A percentile compares a stretch with the other conserved stretches of the same genome.
Evolutionary conservation across 164 flowering plant genomes (phyloP).

Genomic region (Aristolochia contorta): DNA sequence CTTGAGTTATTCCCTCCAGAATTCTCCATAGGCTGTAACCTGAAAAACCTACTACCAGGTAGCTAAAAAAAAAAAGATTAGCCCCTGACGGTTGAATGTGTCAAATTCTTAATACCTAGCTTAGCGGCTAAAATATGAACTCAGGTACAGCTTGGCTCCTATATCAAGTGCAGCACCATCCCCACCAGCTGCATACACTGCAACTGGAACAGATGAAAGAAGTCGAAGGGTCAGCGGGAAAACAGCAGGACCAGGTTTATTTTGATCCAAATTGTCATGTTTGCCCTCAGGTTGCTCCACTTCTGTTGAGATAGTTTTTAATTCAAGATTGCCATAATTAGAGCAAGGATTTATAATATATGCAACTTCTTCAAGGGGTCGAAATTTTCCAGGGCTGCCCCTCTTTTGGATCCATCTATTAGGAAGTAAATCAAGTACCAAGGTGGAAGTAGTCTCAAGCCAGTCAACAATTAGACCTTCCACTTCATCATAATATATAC

Average conservation of each 20-base stretch:
- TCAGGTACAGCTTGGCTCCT: slow-evolving; percentile 59
- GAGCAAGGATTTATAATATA: slow-evolving; percentile 40
- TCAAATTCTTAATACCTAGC: neutral
- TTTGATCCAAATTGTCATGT: slow-evolving; percentile 4
- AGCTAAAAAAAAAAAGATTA: neutral
- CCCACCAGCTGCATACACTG: slow-evolving; percentile 79
- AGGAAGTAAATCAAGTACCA: slow-evolving; percentile 42
- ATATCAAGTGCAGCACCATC: slow-evolving; percentile 76
- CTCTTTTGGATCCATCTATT: slow-evolving; percentile 28
- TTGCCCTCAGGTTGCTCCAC: slow-evolving; percentile 3
- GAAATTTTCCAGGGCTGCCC: slow-evolving; percentile 33
- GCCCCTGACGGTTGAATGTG: neutral
- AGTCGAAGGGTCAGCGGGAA: slow-evolving; percentile 63
- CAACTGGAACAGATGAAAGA: slow-evolving; percentile 67
- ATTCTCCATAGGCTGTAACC: neutral
- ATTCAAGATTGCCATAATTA: slow-evolving; percentile 6
- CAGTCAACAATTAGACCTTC: slow-evolving; percentile 70
- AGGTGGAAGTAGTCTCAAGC: slow-evolving; percentile 76
- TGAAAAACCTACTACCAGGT: neutral
- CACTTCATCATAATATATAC: slow-evolving; percentile 86
- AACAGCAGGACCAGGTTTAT: slow-evolving; percentile 38
- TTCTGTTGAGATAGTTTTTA: slow-evolving; percentile 1
- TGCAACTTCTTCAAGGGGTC: slow-evolving; percentile 60
- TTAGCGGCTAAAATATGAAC: slow-evolving; percentile 46
- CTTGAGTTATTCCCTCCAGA: neutral